Evolutionary conservation across 2,329 filamentous ascomycete genomes (phyloP).

Genomic region (Ilyonectria mors-panacis): DNA sequence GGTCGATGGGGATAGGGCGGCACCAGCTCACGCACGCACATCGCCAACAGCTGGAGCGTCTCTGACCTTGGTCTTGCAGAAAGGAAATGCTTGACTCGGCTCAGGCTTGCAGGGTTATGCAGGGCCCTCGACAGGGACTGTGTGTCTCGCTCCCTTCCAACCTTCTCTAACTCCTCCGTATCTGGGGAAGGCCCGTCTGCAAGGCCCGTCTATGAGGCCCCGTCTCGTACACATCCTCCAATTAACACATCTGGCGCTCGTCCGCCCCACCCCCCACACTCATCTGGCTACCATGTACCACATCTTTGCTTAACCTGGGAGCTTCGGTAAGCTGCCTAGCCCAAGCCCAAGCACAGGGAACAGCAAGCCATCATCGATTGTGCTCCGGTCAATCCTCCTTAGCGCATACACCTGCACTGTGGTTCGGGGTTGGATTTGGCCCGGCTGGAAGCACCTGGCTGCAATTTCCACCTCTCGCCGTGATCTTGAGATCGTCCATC

Average conservation of each 20-base stretch:
- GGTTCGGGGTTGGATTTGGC: slow-evolving; percentile 7
- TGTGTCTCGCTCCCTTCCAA: background rate
- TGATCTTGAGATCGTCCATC: slow-evolving; percentile 34
- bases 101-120: background rate
- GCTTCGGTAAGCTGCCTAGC: background rate
- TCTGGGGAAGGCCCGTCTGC: slow-evolving; percentile 3
- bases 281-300: slow-evolving; percentile 8
- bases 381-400: slow-evolving; percentile 5
- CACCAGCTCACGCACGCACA: background rate
- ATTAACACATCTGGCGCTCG: slow-evolving; percentile 10
- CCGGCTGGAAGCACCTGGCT: slow-evolving; percentile 2
- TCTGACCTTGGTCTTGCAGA: background rate
- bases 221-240: slow-evolving; percentile 16
- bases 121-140: background rate
- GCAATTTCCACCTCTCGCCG: slow-evolving; percentile 47
- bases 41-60: background rate
- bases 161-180: slow-evolving; percentile 1
- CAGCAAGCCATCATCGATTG: slow-evolving; percentile 15
- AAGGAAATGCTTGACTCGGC: background rate
- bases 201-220: slow-evolving; percentile 5
- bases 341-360: background rate
- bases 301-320: slow-evolving; percentile 3
- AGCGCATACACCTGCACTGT: slow-evolving; percentile 17
- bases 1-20: background rate
- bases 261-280: background rate